phyloP scores from a whole-genome alignment of 2,329 filamentous ascomycete genomes.

The Claviceps africana region DNA sequence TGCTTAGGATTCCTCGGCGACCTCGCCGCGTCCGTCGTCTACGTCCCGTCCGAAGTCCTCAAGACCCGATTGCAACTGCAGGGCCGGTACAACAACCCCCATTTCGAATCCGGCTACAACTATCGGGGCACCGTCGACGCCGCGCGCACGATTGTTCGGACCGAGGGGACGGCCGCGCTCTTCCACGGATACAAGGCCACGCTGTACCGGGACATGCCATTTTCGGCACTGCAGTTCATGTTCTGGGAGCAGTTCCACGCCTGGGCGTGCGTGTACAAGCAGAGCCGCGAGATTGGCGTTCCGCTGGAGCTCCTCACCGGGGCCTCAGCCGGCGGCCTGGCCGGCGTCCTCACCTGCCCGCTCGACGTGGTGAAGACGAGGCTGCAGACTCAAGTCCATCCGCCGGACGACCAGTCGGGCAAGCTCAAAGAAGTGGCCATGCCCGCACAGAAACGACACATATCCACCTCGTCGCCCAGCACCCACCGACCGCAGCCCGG shows the following conservation, averaged over 20 bases:
- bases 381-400: constrained; percentile 75
- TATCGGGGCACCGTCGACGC: constrained; percentile 80
- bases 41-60: constrained; percentile 92
- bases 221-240: constrained; percentile 91
- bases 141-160: constrained; percentile 65
- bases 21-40: constrained; percentile 78
- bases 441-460: constrained; percentile 49
- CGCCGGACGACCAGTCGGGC: constrained; percentile 17
- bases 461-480: constrained; percentile 81
- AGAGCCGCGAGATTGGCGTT: constrained; percentile 71
- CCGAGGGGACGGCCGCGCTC: constrained; percentile 71
- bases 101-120: constrained; percentile 90
- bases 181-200: constrained; percentile 98
- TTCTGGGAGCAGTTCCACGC: constrained; percentile 92
- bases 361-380: constrained; percentile 96
- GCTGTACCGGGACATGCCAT: constrained; percentile 83
- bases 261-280: constrained; percentile 65
- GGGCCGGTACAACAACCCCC: constrained; percentile 87
- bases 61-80: constrained; percentile 96
- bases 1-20: constrained; percentile 82
- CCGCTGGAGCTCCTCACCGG: constrained; percentile 79
- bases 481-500: constrained; percentile 70
- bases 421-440: constrained; percentile 22
- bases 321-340: constrained; percentile 77
- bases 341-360: constrained; percentile 87